A percentile compares a stretch with the other conserved stretches of the same genome.
Conservation (phyloP, 306 rosid species). For the Rubus parviflorus region DNA sequence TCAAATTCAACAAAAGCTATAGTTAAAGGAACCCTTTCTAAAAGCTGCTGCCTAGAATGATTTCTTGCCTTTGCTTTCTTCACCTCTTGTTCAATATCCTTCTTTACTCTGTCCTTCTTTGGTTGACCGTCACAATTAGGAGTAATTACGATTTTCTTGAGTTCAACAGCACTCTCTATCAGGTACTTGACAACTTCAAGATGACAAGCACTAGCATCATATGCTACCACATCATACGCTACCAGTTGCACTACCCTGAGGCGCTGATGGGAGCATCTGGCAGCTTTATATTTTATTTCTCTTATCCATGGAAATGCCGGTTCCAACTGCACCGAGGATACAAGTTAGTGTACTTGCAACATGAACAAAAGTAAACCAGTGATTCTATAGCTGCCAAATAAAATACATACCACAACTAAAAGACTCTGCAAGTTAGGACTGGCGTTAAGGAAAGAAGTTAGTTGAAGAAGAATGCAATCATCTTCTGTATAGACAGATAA, state of each 20-base stretch:
- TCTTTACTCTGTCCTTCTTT: not conserved
- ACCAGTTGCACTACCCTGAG: not conserved
- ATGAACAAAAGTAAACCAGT: not conserved
- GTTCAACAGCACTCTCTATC: not conserved
- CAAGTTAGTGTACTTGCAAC: not conserved
- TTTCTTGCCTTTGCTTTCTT: not conserved
- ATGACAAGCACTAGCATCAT: not conserved
- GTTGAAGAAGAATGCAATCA: not conserved
- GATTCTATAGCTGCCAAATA: not conserved
- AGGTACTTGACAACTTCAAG: not conserved
- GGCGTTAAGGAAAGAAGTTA: not conserved
- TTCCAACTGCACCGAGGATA: not conserved
- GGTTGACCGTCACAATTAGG: not conserved
- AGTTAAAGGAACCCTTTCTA: not conserved
- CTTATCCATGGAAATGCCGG: not conserved
- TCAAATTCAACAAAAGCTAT: not conserved
- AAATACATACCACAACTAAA: not conserved
- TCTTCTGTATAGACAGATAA: not conserved
- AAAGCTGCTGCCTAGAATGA: not conserved
- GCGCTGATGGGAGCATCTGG: not conserved
- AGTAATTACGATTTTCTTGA: not conserved
- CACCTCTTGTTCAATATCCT: not conserved
- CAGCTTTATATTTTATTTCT: not conserved
- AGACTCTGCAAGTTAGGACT: not conserved
- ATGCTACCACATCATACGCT: not conserved